Evolutionary conservation across 495 filamentous ascomycete species (phyloP).

Genomic region (Penicillium maclennaniae): DNA sequence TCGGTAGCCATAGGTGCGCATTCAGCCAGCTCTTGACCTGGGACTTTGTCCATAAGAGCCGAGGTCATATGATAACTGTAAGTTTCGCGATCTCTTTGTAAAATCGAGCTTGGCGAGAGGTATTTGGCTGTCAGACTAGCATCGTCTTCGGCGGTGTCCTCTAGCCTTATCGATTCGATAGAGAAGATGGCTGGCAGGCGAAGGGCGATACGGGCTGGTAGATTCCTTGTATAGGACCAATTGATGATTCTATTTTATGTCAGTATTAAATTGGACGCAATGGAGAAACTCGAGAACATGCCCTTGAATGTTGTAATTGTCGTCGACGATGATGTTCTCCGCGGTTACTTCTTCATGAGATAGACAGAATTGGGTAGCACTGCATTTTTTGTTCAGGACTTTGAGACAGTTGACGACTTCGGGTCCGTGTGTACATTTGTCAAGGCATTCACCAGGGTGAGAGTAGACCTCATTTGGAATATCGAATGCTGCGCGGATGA

Average conservation of each 20-base stretch:
- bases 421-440: background rate
- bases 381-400: background rate
- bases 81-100: background rate
- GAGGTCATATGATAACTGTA: background rate
- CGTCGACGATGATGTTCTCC: conserved; percentile 1
- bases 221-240: background rate
- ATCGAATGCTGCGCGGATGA: background rate
- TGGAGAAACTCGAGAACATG: background rate
- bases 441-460: background rate
- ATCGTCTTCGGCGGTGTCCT: background rate
- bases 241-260: background rate
- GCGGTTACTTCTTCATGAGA: background rate
- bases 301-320: background rate
- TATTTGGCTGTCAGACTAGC: background rate
- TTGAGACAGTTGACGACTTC: background rate
- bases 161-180: background rate
- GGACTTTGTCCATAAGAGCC: background rate
- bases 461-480: background rate
- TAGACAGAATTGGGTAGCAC: too few relatives aligned
- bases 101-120: background rate
- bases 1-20: background rate
- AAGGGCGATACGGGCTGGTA: conserved; percentile 1
- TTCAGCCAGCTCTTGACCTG: background rate
- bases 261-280: background rate
- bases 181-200: background rate